Conservation (phyloP, 2,329 filamentous ascomycete species). For the Lachnellula arida region DNA sequence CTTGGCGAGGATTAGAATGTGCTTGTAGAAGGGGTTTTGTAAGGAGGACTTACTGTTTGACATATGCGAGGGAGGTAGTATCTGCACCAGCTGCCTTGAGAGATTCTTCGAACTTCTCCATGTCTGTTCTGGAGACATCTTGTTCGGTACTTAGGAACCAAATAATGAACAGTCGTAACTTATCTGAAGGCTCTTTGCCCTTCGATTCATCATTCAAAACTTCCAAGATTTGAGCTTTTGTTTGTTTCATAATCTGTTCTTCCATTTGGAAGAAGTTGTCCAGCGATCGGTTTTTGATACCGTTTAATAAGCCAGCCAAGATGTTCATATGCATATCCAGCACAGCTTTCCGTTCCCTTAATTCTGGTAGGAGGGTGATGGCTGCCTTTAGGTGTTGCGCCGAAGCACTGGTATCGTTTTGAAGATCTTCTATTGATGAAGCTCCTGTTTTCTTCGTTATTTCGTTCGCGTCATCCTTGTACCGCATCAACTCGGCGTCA, state of each 20-base stretch:
- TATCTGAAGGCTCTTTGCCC: conserved; percentile 80
- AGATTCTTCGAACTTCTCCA: conserved; percentile 81
- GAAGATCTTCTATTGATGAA: conserved; percentile 85
- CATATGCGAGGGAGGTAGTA: conserved; percentile 73
- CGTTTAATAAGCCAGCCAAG: conserved; percentile 66
- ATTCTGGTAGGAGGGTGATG: conserved; percentile 85
- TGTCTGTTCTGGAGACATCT: conserved; percentile 76
- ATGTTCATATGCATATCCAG: conserved; percentile 99
- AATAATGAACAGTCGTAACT: conserved; percentile 90
- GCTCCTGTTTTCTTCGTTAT: conserved; percentile 95
- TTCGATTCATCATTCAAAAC: conserved; percentile 76
- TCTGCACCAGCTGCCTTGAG: conserved; percentile 72
- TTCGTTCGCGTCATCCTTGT: conserved; percentile 91
- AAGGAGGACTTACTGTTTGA: conserved; percentile 65
- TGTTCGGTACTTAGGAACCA: conserved; percentile 95
- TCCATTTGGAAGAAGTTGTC: conserved; percentile 97
- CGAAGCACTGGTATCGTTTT: conserved; percentile 82
- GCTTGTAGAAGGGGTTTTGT: neutral
- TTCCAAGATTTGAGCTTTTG: conserved; percentile 82
- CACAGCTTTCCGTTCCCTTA: conserved; percentile 85
- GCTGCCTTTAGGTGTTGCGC: conserved; percentile 94
- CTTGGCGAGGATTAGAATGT: conserved; percentile 37
- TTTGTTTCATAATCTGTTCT: conserved; percentile 87
- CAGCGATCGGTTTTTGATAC: conserved; percentile 90
- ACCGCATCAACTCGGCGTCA: conserved; percentile 85